Evolutionary conservation across 352 stramenopile genomes (phyloP).

Genomic region (Phytopythium mirpurense): DNA sequence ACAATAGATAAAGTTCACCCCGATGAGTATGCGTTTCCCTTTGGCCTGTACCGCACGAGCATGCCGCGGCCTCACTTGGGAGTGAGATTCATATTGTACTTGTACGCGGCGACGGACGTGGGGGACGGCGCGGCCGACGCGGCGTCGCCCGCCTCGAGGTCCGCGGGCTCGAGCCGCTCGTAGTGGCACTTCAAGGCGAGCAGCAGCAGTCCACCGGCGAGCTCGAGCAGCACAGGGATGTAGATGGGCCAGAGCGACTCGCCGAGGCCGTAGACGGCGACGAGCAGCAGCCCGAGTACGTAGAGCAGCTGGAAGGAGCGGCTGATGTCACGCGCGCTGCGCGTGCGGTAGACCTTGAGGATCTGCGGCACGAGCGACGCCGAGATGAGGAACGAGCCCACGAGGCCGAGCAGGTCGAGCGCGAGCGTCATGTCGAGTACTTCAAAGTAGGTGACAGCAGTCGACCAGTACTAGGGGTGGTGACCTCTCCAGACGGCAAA

Average conservation of each 20-base stretch:
- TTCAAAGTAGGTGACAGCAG: no score
- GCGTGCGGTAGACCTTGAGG: constrained; percentile 48
- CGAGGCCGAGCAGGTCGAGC: constrained; percentile 48
- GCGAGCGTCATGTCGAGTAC: constrained; percentile 14
- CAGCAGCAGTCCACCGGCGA: constrained; percentile 31
- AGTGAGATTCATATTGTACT: constrained; percentile 13
- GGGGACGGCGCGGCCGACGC: constrained; percentile 1
- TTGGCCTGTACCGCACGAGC: no score
- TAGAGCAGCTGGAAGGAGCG: constrained; percentile 46
- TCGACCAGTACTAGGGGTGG: background rate
- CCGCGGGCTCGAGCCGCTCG: constrained; percentile 17
- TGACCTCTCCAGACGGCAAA: background rate
- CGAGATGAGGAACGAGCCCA: constrained; percentile 58
- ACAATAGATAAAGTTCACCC: no score
- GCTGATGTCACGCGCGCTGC: constrained; percentile 52
- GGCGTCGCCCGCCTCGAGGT: background rate
- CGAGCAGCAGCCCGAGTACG: constrained; percentile 30
- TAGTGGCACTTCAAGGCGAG: constrained; percentile 44
- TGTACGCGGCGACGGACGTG: constrained; percentile 4
- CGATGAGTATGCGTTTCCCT: no score
- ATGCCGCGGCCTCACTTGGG: constrained; percentile 7
- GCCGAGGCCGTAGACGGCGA: constrained; percentile 42
- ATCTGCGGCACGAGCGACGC: constrained; percentile 57
- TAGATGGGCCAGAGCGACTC: constrained; percentile 53
- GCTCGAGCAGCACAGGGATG: constrained; percentile 43